Percentiles rank a stretch among this genome's conserved stretches.
Evolutionary conservation across 345 rosid genomes (phyloP).

Genomic region (Dimocarpus longan): DNA sequence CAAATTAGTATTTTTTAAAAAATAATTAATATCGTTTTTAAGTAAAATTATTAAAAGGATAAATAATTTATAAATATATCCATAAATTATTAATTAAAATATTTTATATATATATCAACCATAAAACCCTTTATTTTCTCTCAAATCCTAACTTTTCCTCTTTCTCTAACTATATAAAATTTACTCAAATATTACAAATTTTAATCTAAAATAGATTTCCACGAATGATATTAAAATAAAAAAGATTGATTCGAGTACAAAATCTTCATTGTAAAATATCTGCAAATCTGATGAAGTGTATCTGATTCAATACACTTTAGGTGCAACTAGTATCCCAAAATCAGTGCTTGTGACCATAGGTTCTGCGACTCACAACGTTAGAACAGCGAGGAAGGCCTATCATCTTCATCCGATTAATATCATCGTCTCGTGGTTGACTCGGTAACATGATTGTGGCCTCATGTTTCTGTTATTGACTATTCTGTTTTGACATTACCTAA

Average conservation of each 20-base stretch:
- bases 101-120: too few species aligned
- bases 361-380: slow-evolving; percentile 65
- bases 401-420: slow-evolving; percentile 54
- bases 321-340: slow-evolving; percentile 66
- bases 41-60: too few species aligned
- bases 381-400: slow-evolving; percentile 57
- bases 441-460: slow-evolving; percentile 68
- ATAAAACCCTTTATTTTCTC: too few species aligned
- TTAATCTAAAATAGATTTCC: slow-evolving; percentile 48
- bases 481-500: slow-evolving; percentile 42
- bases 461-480: slow-evolving; percentile 55
- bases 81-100: too few species aligned
- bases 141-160: slow-evolving; percentile 19
- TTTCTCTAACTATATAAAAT: slow-evolving; percentile 28
- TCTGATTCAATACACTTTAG: slow-evolving; percentile 69
- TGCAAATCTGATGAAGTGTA: slow-evolving; percentile 46
- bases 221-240: slow-evolving; percentile 33
- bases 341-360: slow-evolving; percentile 63
- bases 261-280: slow-evolving; percentile 27
- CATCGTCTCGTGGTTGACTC: slow-evolving; percentile 62
- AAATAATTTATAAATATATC: too few species aligned
- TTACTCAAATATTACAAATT: slow-evolving; percentile 37
- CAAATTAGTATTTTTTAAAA: too few species aligned
- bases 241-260: not conserved
- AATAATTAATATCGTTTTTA: too few species aligned